phyloP scores from a whole-genome alignment of 176 grass and related monocot genomes.

The Aegilops longissima region DNA sequence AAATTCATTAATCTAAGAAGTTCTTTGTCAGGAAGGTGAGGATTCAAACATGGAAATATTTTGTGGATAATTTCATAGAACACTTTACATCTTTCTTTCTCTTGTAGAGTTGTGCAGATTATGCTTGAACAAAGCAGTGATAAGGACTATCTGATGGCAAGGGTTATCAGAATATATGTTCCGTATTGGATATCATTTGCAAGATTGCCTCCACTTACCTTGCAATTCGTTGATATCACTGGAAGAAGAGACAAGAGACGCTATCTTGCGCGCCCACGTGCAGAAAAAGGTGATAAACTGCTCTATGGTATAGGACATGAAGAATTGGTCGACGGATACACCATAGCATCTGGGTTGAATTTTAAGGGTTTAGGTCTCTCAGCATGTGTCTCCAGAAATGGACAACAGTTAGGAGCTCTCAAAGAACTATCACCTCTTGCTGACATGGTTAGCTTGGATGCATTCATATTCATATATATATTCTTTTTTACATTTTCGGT shows the following conservation, averaged over 20 bases:
- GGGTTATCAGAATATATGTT: slow-evolving; percentile 83
- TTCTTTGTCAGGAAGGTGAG: slow-evolving; percentile 80
- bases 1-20: slow-evolving; percentile 79
- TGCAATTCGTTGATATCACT: slow-evolving; percentile 60
- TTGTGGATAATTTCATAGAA: slow-evolving; percentile 19
- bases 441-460: slow-evolving; percentile 75
- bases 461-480: neutral
- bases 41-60: slow-evolving; percentile 31
- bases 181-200: slow-evolving; percentile 93
- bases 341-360: slow-evolving; percentile 82
- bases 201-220: slow-evolving; percentile 77
- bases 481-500: neutral
- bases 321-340: slow-evolving; percentile 91
- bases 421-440: slow-evolving; percentile 87
- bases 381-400: slow-evolving; percentile 54
- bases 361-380: slow-evolving; percentile 76
- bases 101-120: slow-evolving; percentile 74
- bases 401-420: slow-evolving; percentile 63
- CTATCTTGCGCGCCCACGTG: slow-evolving; percentile 30
- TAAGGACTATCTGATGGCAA: slow-evolving; percentile 75
- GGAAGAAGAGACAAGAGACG: slow-evolving; percentile 57
- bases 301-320: slow-evolving; percentile 77
- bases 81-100: slow-evolving; percentile 21
- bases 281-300: slow-evolving; percentile 59
- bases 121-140: slow-evolving; percentile 91